Evolutionary conservation across 2,329 filamentous ascomycete species (phyloP), one percentile per base, ranked within the genome.

Genomic region (Sporothrix phasma): DNA sequence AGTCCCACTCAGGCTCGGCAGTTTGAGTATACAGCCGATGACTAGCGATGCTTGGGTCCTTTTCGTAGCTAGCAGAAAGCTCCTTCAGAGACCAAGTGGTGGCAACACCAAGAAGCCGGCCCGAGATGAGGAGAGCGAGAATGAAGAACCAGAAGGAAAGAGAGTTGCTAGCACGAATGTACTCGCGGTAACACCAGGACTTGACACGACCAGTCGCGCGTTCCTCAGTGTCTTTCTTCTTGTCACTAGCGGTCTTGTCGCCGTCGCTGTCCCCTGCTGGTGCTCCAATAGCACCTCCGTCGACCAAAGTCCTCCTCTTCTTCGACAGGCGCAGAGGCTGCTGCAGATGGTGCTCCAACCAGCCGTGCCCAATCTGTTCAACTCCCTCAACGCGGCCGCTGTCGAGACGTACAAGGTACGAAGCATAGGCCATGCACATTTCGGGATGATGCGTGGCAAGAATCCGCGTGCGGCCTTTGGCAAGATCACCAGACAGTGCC

Each of bases 391-490:
- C 67, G 5, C 67, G 61, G 17, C 73, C 73, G 15, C 68, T 70
- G 31, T 69, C 68, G 10, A 75, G 71, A 11, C 67, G 66, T 11
- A 75, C 70, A 13, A 73, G 63, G 22, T 71, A 73, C 22, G 70
- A 71, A 1, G 73, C 72, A 29, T 70, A 66, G 0, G 71, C 70
- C 22, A 72, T 61, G 41, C 73, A 73, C 64, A 74, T 68, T 53
- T 75, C 73, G 0, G 70, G 68, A 46, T 75, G 74, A 70, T 86
- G 83, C 0, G 86, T 86, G 54, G 87, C 85, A 4, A 86, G 77
- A 51, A 88, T 84, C 0, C 84, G 85, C 0, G 86, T 88, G 37
- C 85, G 77, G 22, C 80, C 79, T 10, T 62, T 56, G 47, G 78
- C 74, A 0, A 84, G 81, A 0, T 84, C 76, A 8, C 78, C 77